Evolutionary conservation across 768 basidiomycete species (phyloP).

Genomic region (Boletus sp.): DNA sequence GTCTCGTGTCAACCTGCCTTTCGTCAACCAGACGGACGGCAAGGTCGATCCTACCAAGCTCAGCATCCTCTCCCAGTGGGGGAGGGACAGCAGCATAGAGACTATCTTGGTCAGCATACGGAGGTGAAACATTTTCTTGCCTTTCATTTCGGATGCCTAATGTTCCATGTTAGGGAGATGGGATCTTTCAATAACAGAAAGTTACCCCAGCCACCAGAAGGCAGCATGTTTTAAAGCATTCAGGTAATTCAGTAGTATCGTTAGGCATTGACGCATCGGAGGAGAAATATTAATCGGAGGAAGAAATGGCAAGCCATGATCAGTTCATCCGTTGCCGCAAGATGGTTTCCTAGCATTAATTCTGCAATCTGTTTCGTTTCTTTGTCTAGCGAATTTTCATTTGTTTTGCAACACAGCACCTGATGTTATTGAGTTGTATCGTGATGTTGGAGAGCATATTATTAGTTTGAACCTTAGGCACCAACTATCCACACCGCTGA

Average conservation of each 20-base stretch:
- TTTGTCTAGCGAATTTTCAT: slow-evolving; percentile 17
- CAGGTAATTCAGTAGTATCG: background rate
- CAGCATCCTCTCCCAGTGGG: slow-evolving; percentile 74
- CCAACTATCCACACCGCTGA: background rate
- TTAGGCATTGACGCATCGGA: slow-evolving; percentile 1
- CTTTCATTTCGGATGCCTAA: slow-evolving; percentile 6
- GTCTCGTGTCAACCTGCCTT: slow-evolving; percentile 91
- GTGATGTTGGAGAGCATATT: background rate
- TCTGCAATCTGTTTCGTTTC: slow-evolving; percentile 17
- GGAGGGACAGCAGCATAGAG: slow-evolving; percentile 75
- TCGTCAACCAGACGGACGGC: slow-evolving; percentile 74
- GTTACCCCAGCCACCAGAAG: slow-evolving; percentile 92
- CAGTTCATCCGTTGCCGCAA: slow-evolving; percentile 9
- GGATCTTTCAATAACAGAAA: slow-evolving; percentile 88
- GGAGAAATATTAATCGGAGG: slow-evolving; percentile 11
- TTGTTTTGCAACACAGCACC: slow-evolving; percentile 5
- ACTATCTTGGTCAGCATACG: slow-evolving; percentile 90
- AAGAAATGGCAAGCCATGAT: slow-evolving; percentile 12
- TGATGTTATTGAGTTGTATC: background rate
- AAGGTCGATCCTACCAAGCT: slow-evolving; percentile 76
- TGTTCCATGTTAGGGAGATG: slow-evolving; percentile 73
- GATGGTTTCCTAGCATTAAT: slow-evolving; percentile 23
- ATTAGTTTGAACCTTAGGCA: background rate
- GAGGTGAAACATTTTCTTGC: slow-evolving; percentile 46
- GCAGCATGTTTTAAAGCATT: slow-evolving; percentile 56